phyloP scores from a whole-genome alignment of 2,329 filamentous ascomycete species.

The Colletotrichum cordylinicola region DNA sequence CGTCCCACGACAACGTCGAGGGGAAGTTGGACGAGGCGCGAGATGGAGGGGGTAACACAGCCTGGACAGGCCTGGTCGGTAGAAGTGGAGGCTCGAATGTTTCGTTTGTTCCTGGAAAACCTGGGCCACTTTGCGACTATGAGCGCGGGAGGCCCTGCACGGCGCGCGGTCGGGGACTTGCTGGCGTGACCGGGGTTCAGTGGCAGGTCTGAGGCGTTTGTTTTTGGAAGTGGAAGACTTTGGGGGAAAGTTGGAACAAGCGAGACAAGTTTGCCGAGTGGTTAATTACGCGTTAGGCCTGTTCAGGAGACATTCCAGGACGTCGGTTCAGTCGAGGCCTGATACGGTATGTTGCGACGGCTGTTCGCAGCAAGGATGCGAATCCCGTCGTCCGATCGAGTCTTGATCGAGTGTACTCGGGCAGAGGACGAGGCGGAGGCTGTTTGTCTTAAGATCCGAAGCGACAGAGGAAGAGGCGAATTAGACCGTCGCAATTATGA shows the following conservation, averaged over 20 bases:
- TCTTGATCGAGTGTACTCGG: neutral
- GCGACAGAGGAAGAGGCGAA: neutral
- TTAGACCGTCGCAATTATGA: neutral
- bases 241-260: neutral
- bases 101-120: constrained; percentile 17
- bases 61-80: constrained; percentile 9
- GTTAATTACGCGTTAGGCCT: constrained; percentile 13
- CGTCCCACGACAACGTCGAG: constrained; percentile 11
- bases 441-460: neutral
- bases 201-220: neutral
- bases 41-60: constrained; percentile 16
- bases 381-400: neutral
- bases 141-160: constrained; percentile 16
- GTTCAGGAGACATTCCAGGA: constrained; percentile 5
- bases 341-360: neutral
- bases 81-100: constrained; percentile 17
- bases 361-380: neutral
- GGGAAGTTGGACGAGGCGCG: constrained; percentile 13
- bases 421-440: neutral
- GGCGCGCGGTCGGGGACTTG: constrained; percentile 18
- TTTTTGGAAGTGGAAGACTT: neutral
- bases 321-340: neutral
- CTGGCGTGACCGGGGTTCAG: constrained; percentile 12
- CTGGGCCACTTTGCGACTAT: constrained; percentile 12
- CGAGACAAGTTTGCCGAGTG: constrained; percentile 19